Evolutionary conservation across 2,329 filamentous ascomycete genomes (phyloP), one percentile per base, ranked within the genome.

Genomic region (Nannizziopsis arthrosporioides): DNA sequence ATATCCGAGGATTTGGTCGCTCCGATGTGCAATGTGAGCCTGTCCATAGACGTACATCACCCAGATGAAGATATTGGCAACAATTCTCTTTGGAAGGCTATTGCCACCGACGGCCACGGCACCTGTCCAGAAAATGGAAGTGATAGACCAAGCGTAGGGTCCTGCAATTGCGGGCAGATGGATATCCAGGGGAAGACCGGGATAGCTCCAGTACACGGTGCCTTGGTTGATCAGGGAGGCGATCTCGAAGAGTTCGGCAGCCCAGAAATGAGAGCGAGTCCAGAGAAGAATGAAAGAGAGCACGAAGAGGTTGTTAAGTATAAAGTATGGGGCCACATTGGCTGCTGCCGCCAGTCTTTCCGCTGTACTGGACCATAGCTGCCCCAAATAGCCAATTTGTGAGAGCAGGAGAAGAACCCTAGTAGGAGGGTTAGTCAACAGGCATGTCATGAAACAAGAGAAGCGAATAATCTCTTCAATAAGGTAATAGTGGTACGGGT

Each of bases 41-140:
- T 78, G 60, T 7, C 88, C 88, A 59, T 88, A 84, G 1, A 76
- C 78, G 36, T 90, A 70, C 54, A 90, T 81, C 19, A 81, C 79
- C 88, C 88, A 94, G 60, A 94, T 84, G 57, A 88, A 87, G 55
- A 94, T 72, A 61, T 94, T 94, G 44, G 85, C 87, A 18, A 92
- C 77, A 55, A 94, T 81, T 42, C 85, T 73, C n/a, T 84, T 82
- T 1, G 82, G 73, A 3, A 87, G 65, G 50, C 71, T 76, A 49
- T 81, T 69, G 6, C 80, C 75, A 60, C 85, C 73, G n/a, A 90
- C 77, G 62, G 85, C 84, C 42, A 89, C 81, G 15, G 88, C 86
- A 7, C 88, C 88, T 57, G 87, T 85, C 85, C 86, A 94, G 72
- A 89, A 90, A 46, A 94, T 74, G 27, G 85, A 84, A 11, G 90